Evolutionary conservation across 371 early-diverging fungal species (phyloP).

Genomic region (Mortierella sp.): DNA sequence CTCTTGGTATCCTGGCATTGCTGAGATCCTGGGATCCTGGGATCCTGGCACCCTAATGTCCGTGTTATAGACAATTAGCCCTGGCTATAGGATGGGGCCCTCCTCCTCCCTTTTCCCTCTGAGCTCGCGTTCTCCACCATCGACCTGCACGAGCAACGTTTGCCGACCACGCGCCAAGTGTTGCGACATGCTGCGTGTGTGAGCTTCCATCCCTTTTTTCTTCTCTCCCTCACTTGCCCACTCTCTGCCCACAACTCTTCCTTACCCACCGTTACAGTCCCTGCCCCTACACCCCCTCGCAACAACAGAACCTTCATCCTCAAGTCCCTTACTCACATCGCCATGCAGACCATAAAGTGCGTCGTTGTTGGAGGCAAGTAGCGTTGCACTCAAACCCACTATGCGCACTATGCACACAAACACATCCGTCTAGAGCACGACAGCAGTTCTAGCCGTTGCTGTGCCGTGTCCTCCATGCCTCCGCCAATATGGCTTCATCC

Average conservation of each 20-base stretch:
- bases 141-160: too few relatives aligned
- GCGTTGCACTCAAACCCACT: neutral
- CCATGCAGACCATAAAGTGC: conserved; percentile 91
- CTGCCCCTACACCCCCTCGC: conserved; percentile 1
- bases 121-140: too few relatives aligned
- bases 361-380: conserved; percentile 89
- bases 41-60: too few relatives aligned
- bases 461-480: neutral
- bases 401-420: neutral
- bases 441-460: too few relatives aligned
- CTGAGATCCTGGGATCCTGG: too few relatives aligned
- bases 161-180: neutral
- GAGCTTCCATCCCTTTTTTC: conserved; percentile 5
- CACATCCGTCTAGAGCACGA: neutral
- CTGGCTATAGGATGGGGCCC: too few relatives aligned
- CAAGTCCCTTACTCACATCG: conserved; percentile 11
- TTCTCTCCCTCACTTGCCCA: conserved; percentile 3
- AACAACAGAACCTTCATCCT: neutral
- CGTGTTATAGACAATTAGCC: too few relatives aligned
- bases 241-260: neutral
- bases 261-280: conserved; percentile 7
- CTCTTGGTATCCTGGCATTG: too few relatives aligned
- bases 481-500: too few relatives aligned
- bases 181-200: neutral
- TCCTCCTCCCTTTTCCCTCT: too few relatives aligned